Evolutionary conservation across 139 green algal species (phyloP).

Genomic region (Nannochloris sp.): DNA sequence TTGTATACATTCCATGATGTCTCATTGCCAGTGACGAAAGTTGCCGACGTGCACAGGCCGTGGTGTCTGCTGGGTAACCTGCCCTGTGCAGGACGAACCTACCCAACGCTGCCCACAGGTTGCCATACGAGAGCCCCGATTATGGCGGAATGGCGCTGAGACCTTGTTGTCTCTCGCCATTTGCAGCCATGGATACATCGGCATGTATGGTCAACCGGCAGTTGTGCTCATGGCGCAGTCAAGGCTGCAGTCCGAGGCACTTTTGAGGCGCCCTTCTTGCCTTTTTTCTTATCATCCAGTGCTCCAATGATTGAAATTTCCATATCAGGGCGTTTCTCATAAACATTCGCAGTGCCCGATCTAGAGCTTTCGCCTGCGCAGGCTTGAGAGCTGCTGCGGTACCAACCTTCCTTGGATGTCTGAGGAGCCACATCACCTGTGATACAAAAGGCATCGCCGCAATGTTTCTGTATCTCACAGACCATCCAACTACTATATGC

Average conservation of each 20-base stretch:
- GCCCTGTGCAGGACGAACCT: conserved; percentile 21
- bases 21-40: conserved; percentile 8
- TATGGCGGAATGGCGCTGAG: too few relatives aligned
- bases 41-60: conserved; percentile 7
- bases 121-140: too few relatives aligned
- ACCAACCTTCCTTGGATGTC: conserved; percentile 69
- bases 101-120: conserved; percentile 4
- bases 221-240: conserved; percentile 15
- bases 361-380: conserved; percentile 60
- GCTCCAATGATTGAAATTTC: conserved; percentile 34
- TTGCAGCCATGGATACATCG: too few relatives aligned
- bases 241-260: conserved; percentile 23
- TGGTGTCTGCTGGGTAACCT: conserved; percentile 9
- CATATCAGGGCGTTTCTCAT: conserved; percentile 49
- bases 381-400: conserved; percentile 65
- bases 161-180: too few relatives aligned
- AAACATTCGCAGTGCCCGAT: conserved; percentile 70
- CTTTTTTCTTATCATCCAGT: not conserved
- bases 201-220: not conserved
- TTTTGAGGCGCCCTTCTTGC: not conserved
- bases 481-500: too few relatives aligned
- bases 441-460: too few relatives aligned
- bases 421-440: conserved; percentile 28
- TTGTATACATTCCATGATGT: not conserved
- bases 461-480: too few relatives aligned